phyloP scores from a whole-genome alignment of 2,329 filamentous ascomycete species.

The Xylaria sp. region DNA sequence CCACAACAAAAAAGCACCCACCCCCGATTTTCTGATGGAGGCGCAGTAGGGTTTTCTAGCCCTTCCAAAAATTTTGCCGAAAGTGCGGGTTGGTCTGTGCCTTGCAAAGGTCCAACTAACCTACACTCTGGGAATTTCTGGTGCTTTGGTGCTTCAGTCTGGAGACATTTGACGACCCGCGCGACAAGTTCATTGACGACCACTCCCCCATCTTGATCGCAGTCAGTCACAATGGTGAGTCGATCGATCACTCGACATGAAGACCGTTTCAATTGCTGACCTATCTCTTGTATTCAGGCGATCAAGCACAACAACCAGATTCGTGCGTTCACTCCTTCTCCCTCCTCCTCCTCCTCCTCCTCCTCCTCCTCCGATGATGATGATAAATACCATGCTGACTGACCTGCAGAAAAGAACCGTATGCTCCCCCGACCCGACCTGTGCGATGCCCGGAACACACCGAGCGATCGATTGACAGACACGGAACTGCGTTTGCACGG shows the following conservation, averaged over 20 bases:
- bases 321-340: slow-evolving; percentile 49
- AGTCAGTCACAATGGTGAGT: slow-evolving; percentile 59
- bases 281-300: slow-evolving; percentile 69
- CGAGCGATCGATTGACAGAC: slow-evolving; percentile 18
- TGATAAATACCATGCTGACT: slow-evolving; percentile 22
- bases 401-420: slow-evolving; percentile 78
- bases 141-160: slow-evolving; percentile 50
- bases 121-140: slow-evolving; percentile 48
- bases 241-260: neutral
- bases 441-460: slow-evolving; percentile 15
- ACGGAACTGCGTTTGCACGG: slow-evolving; percentile 25
- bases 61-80: slow-evolving; percentile 54
- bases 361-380: neutral
- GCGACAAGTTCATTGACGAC: slow-evolving; percentile 50
- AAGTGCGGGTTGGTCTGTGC: slow-evolving; percentile 44
- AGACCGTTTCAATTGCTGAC: slow-evolving; percentile 42
- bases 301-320: slow-evolving; percentile 99
- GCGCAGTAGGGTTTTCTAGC: slow-evolving; percentile 56
- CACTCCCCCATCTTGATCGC: slow-evolving; percentile 60
- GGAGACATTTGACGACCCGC: slow-evolving; percentile 48
- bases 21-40: slow-evolving; percentile 10
- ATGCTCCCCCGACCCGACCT: slow-evolving; percentile 54
- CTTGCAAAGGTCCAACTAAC: slow-evolving; percentile 27
- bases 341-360: neutral
- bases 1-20: slow-evolving; percentile 26